Percentiles rank a stretch among this genome's conserved stretches.
phyloP scores from a whole-genome alignment of 2,329 filamentous ascomycete genomes.

The Cladophialophora exuberans region DNA sequence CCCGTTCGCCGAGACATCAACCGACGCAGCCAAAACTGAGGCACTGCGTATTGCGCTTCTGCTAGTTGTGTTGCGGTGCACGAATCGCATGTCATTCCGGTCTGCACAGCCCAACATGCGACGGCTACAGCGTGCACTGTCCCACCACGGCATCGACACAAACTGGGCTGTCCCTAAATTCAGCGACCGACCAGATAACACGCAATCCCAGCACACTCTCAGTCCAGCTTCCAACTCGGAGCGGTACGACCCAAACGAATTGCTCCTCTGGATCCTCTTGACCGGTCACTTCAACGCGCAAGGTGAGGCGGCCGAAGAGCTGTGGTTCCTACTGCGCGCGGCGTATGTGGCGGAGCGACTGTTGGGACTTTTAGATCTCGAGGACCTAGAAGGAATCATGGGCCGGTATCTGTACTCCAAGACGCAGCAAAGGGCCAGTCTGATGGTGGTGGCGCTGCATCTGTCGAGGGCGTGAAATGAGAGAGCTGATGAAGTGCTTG shows the following conservation, averaged over 20 bases:
- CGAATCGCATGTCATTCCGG: slow-evolving; percentile 17
- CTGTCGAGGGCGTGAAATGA: neutral
- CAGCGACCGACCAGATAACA: neutral
- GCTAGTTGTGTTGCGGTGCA: slow-evolving; percentile 13
- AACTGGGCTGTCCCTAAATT: slow-evolving; percentile 27
- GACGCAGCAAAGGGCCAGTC: slow-evolving; percentile 15
- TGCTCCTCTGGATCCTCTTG: slow-evolving; percentile 21
- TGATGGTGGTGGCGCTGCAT: slow-evolving; percentile 9
- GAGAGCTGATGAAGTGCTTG: neutral
- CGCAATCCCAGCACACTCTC: neutral
- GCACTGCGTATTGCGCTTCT: slow-evolving; percentile 12
- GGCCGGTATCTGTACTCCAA: slow-evolving; percentile 15
- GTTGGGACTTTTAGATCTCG: slow-evolving; percentile 6
- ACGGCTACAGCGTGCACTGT: slow-evolving; percentile 29
- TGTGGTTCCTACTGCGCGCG: slow-evolving; percentile 18
- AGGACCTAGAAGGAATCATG: slow-evolving; percentile 12
- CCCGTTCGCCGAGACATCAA: neutral
- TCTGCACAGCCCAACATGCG: slow-evolving; percentile 20
- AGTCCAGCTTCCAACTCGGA: slow-evolving; percentile 5
- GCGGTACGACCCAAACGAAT: slow-evolving; percentile 4
- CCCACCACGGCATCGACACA: slow-evolving; percentile 34
- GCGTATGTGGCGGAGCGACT: slow-evolving; percentile 13
- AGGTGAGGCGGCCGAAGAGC: slow-evolving; percentile 11
- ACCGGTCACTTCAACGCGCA: slow-evolving; percentile 22
- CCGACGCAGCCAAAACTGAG: slow-evolving; percentile 5